phyloP scores from a whole-genome alignment of 345 rosid species.

The Anacardium occidentale region DNA sequence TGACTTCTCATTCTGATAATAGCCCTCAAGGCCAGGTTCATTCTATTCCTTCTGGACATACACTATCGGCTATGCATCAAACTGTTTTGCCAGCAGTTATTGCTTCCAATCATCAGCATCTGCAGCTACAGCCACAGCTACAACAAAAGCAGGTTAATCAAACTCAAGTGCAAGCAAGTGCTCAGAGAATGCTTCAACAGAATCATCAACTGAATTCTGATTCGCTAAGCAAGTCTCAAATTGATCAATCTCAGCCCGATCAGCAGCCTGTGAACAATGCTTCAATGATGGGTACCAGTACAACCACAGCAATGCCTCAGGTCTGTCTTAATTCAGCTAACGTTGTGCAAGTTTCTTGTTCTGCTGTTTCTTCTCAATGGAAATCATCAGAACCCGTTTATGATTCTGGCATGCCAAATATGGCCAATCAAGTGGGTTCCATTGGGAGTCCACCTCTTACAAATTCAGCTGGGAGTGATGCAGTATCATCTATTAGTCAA shows the following conservation, averaged over 20 bases:
- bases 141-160: conserved; percentile 57
- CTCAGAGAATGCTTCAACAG: conserved; percentile 63
- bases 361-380: conserved; percentile 44
- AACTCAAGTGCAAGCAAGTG: conserved; percentile 43
- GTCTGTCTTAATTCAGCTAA: conserved; percentile 46
- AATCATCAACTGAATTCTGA: conserved; percentile 53
- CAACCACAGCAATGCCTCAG: conserved; percentile 39
- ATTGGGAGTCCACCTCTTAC: conserved; percentile 44
- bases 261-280: conserved; percentile 42
- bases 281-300: conserved; percentile 37
- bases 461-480: conserved; percentile 52
- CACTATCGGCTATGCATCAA: conserved; percentile 42
- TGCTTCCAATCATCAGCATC: conserved; percentile 41
- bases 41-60: conserved; percentile 46
- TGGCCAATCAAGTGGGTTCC: conserved; percentile 46
- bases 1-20: conserved; percentile 63
- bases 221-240: conserved; percentile 49
- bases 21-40: conserved; percentile 58
- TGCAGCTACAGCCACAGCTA: conserved; percentile 31
- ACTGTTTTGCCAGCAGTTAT: conserved; percentile 39
- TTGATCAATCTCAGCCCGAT: conserved; percentile 49
- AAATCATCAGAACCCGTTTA: conserved; percentile 56
- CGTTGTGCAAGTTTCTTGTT: conserved; percentile 41
- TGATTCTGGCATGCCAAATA: conserved; percentile 39
- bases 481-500: conserved; percentile 45